Evolutionary conservation across 495 filamentous ascomycete species (phyloP).

Genomic region (Platismatia glauca): DNA sequence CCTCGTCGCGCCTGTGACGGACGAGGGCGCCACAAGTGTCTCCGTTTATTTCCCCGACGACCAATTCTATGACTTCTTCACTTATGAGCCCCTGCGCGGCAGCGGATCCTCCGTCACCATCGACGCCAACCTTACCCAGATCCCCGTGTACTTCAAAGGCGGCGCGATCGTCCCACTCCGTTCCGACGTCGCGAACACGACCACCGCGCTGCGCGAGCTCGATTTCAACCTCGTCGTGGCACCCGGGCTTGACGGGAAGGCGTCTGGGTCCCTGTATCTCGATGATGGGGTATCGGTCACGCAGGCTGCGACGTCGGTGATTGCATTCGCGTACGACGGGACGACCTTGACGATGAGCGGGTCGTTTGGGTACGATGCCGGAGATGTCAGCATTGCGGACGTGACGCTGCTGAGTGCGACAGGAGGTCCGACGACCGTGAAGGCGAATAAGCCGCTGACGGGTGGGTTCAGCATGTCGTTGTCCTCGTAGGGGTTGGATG

Average conservation of each 20-base stretch:
- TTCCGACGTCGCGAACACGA: slow-evolving; percentile 56
- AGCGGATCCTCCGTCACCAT: slow-evolving; percentile 45
- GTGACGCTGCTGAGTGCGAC: slow-evolving; percentile 3
- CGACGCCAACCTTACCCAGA: slow-evolving; percentile 47
- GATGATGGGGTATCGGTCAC: slow-evolving; percentile 53
- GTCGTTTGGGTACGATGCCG: slow-evolving; percentile 37
- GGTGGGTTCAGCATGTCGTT: slow-evolving; percentile 1
- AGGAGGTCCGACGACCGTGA: neutral
- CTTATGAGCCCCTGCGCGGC: slow-evolving; percentile 48
- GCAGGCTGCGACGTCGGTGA: slow-evolving; percentile 38
- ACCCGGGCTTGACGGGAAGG: slow-evolving; percentile 41
- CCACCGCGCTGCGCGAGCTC: slow-evolving; percentile 53
- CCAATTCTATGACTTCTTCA: slow-evolving; percentile 72
- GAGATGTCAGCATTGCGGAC: slow-evolving; percentile 1
- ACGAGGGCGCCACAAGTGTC: slow-evolving; percentile 53
- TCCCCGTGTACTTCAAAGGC: slow-evolving; percentile 65
- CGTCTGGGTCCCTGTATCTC: slow-evolving; percentile 48
- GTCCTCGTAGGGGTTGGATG: neutral
- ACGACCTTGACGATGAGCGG: slow-evolving; percentile 45
- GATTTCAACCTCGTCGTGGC: slow-evolving; percentile 66
- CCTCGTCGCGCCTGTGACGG: slow-evolving; percentile 64
- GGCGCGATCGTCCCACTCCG: slow-evolving; percentile 62
- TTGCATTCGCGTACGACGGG: slow-evolving; percentile 45
- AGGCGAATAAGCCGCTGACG: neutral
- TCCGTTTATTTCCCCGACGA: slow-evolving; percentile 66